Percentiles rank a stretch among this genome's conserved stretches.
Evolutionary conservation across 139 green algal species (phyloP).

Genomic region (Deuterostichococcus epilithicus): DNA sequence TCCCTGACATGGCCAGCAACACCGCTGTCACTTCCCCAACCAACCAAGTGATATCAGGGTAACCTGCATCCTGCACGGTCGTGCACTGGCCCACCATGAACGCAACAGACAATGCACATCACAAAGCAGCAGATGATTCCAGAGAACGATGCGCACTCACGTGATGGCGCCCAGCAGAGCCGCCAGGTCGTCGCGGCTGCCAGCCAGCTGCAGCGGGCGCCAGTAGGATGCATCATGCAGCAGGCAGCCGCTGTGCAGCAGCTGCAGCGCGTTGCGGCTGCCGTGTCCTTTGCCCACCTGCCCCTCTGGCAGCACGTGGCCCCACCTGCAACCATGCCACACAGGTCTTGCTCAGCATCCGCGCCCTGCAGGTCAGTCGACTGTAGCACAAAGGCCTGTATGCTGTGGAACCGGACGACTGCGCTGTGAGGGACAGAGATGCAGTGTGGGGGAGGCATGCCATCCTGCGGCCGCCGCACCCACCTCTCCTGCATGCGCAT

Average conservation of each 20-base stretch:
- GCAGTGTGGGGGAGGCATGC: no score
- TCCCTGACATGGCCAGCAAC: no score
- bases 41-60: no score
- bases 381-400: no score
- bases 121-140: no score
- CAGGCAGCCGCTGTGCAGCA: conserved; percentile 24
- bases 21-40: no score
- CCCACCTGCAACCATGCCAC: conserved; percentile 35
- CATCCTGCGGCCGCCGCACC: not conserved
- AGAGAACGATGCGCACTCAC: conserved; percentile 7
- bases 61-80: no score
- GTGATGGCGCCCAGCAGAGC: conserved; percentile 28
- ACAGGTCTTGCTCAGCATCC: not conserved
- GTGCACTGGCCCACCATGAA: no score
- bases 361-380: no score
- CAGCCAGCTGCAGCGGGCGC: conserved; percentile 51
- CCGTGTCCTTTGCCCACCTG: conserved; percentile 42
- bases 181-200: conserved; percentile 24
- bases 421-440: no score
- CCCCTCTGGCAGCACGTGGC: conserved; percentile 49
- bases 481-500: conserved; percentile 48
- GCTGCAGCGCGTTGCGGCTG: conserved; percentile 50
- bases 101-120: no score
- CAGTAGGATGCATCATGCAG: conserved; percentile 69
- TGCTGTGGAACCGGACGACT: no score